Conservation (phyloP, 2,329 filamentous ascomycete genomes). For the Zasmidium citrigriseum region DNA sequence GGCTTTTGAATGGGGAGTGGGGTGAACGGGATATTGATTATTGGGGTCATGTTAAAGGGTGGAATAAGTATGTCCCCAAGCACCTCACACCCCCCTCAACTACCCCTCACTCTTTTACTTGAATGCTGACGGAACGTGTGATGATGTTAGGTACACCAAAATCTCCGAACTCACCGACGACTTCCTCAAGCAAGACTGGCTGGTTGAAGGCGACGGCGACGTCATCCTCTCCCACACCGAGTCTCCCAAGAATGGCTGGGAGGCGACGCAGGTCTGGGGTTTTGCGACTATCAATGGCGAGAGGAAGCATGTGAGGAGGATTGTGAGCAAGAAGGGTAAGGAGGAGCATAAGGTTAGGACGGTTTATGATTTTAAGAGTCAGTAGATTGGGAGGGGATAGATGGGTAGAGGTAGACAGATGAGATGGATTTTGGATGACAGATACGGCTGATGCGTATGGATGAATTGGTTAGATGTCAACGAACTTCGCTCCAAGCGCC, state of each 20-base stretch:
- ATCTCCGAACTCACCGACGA: conserved; percentile 42
- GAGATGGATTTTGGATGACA: too few relatives aligned
- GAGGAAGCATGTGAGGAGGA: conserved; percentile 40
- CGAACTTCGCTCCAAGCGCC: too few relatives aligned
- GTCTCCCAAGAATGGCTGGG: conserved; percentile 55
- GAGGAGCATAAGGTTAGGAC: conserved; percentile 42
- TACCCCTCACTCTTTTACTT: neutral
- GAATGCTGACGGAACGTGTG: neutral
- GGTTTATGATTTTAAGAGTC: conserved; percentile 43
- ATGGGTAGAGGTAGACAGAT: too few relatives aligned
- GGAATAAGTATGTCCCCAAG: conserved; percentile 40
- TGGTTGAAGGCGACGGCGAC: conserved; percentile 51
- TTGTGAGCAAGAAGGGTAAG: conserved; percentile 41
- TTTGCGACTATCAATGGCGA: conserved; percentile 46
- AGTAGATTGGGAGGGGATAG: neutral
- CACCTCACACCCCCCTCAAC: neutral
- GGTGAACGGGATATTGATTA: conserved; percentile 75
- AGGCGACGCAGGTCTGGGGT: conserved; percentile 56
- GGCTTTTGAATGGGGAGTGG: conserved; percentile 58
- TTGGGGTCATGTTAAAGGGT: conserved; percentile 71
- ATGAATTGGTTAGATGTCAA: too few relatives aligned
- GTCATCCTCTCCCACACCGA: conserved; percentile 53
- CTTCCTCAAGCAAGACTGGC: conserved; percentile 60
- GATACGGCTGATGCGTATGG: too few relatives aligned
- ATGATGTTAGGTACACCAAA: conserved; percentile 37